Conservation (phyloP, 257 asterid species). For the Petunia secreta region DNA sequence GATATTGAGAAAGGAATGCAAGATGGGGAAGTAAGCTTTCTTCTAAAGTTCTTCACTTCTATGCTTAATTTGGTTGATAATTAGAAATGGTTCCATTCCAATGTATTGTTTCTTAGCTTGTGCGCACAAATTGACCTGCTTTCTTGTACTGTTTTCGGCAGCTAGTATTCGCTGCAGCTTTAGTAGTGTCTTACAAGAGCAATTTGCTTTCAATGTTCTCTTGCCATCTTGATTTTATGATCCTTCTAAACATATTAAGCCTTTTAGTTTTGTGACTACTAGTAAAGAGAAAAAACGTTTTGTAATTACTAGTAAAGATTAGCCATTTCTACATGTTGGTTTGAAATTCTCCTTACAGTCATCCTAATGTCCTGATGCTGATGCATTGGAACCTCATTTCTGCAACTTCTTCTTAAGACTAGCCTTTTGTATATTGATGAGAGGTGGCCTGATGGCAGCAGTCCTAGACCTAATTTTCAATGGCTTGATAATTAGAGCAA, state of each 20-base stretch:
- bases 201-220: not conserved
- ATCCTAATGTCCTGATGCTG: no score
- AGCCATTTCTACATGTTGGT: not conserved
- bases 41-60: not conserved
- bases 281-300: not conserved
- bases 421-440: not conserved
- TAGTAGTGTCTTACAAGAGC: not conserved
- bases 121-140: not conserved
- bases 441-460: not conserved
- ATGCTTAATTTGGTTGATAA: slow-evolving; percentile 14
- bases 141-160: not conserved
- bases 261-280: not conserved
- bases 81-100: not conserved
- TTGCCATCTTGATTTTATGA: not conserved
- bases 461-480: not conserved
- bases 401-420: not conserved
- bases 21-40: slow-evolving; percentile 82
- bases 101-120: not conserved
- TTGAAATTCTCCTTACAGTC: not conserved
- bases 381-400: not conserved
- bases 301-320: not conserved
- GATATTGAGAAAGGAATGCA: slow-evolving; percentile 99
- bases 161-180: not conserved
- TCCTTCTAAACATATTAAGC: not conserved
- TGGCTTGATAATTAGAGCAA: not conserved